These are phyloP conservation scores for Galerina sulciceps DNA, from an alignment of 768 basidiomycete genomes.

Conservation along the genomic window DNA sequence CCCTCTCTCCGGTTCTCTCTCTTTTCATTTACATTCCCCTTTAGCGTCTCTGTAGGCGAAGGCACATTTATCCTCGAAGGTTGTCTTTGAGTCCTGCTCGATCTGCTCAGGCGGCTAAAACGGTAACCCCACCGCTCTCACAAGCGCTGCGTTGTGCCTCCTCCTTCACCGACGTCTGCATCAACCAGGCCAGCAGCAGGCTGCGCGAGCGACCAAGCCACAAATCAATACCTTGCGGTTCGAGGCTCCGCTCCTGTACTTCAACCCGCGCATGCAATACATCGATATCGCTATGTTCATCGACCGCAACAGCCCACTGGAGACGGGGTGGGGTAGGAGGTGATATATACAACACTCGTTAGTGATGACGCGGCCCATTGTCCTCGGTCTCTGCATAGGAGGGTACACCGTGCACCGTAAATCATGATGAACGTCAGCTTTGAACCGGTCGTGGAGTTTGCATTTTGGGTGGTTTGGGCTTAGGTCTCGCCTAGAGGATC, in stretches of 20 bases:
- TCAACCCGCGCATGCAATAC: slow-evolving; percentile 82
- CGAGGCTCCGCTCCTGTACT: slow-evolving; percentile 92
- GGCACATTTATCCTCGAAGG: slow-evolving; percentile 98
- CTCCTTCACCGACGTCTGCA: slow-evolving; percentile 88
- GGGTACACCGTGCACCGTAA: slow-evolving; percentile 96
- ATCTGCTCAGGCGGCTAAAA: slow-evolving; percentile 97
- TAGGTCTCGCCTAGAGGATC: slow-evolving; percentile 88
- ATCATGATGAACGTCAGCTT: slow-evolving; percentile 86
- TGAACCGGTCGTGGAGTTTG: slow-evolving; percentile 81
- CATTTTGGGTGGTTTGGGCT: slow-evolving; percentile 99
- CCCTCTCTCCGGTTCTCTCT: not conserved
- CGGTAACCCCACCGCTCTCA: too few species aligned
- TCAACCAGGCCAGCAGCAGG: slow-evolving; percentile 99
- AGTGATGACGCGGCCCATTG: slow-evolving; percentile 98
- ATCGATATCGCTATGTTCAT: slow-evolving; percentile 99
- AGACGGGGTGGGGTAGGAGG: slow-evolving; percentile 99
- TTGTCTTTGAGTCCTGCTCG: slow-evolving; percentile 93
- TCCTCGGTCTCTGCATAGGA: slow-evolving; percentile 92
- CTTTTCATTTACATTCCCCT: too few species aligned
- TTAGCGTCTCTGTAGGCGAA: slow-evolving; percentile 82
- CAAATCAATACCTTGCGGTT: slow-evolving; percentile 98
- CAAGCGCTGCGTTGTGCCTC: slow-evolving; percentile 76
- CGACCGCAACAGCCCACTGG: too few species aligned
- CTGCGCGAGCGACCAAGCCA: slow-evolving; percentile 99
- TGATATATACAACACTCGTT: slow-evolving; percentile 97